Percentiles rank a stretch among this genome's conserved stretches.
phyloP scores from a whole-genome alignment of 2,329 filamentous ascomycete genomes.

The Stagonosporopsis tanaceti region DNA sequence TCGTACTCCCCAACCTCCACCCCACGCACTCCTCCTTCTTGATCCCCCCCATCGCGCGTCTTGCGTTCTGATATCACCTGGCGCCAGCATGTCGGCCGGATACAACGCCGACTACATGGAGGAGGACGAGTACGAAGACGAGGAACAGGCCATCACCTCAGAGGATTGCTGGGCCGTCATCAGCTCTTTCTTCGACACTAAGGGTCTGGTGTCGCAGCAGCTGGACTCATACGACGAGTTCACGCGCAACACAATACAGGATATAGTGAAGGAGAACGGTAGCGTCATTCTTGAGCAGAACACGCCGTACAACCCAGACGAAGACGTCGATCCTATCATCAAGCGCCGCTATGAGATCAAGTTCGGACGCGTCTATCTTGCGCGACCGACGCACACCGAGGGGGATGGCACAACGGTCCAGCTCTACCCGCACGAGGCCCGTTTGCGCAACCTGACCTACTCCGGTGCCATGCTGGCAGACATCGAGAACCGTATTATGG shows the following conservation, averaged over 20 bases:
- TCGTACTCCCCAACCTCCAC: conserved; percentile 20
- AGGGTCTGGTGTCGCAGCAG: conserved; percentile 96
- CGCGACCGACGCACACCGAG: conserved; percentile 89
- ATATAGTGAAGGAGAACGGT: conserved; percentile 91
- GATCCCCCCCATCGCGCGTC: conserved; percentile 10
- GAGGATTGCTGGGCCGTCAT: conserved; percentile 99
- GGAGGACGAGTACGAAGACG: conserved; percentile 68
- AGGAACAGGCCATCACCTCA: conserved; percentile 79
- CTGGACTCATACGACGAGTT: conserved; percentile 99
- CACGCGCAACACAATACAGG: conserved; percentile 90
- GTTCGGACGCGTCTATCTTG: conserved; percentile 88
- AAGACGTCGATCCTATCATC: conserved; percentile 74
- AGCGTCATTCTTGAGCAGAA: conserved; percentile 93
- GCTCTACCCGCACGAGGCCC: conserved; percentile 92
- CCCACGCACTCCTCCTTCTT: conserved; percentile 23
- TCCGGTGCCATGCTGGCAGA: conserved; percentile 89
- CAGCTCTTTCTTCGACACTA: conserved; percentile 93
- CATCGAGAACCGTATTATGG: conserved; percentile 83
- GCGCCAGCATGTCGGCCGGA: conserved; percentile 61
- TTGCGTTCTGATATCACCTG: conserved; percentile 4
- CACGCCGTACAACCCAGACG: conserved; percentile 76
- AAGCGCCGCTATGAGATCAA: conserved; percentile 94
- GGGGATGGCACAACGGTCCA: conserved; percentile 87
- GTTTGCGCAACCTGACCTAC: conserved; percentile 94
- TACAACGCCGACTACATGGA: conserved; percentile 62